Base-by-base conservation (phyloP, 352 stramenopile genomes). In the Phytophthora nicotianae region DNA sequence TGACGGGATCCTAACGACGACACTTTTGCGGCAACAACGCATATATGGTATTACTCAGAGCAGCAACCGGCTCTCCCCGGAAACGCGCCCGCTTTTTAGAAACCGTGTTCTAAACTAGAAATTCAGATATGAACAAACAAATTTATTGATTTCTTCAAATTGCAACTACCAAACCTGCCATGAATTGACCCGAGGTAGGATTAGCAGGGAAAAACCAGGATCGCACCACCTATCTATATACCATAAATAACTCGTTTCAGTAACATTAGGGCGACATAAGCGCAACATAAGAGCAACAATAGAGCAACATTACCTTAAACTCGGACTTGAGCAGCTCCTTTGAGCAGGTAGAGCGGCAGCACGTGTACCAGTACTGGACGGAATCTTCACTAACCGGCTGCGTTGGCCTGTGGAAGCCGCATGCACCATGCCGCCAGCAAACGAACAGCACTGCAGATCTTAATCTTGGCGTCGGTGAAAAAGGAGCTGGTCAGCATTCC, bases 121-220 rank as follows among this genome's bases (percentile, higher is more conserved):
- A 24, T 57, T 46, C 29, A 27, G 20, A 46, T 45, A 33, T 48
- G n/a, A n/a, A 5, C 24, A 29, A n/a, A 7, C 24, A 42, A 4
- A 42, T 53, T 37, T 47, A 56, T 56, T 55, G 17, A 55, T 55
- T 55, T 46, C 32, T 46, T 6, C 33, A 33, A n/a, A 55, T 55
- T 11, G 48, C 49, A 35, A 47, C 49, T 20, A 56, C 23, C 21
- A 56, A 9, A 11, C 50, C 50, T 42, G 14, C n/a, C 33, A 63
- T 63, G 46, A 35, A 63, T 5, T 26, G 3, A 23, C 32, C 56
- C 20, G 16, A 14, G 13, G 3, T 50, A 0, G 20, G 10, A 20
- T 33, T 48, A 9, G 13, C 16, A 16, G 54, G 45, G 13, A 58
- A 58, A 46, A 58, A 8, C 57, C 49, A 65, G 1, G 57, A 57